Conservation (phyloP, 2,329 filamentous ascomycete species). For the Colletotrichum melonis region DNA sequence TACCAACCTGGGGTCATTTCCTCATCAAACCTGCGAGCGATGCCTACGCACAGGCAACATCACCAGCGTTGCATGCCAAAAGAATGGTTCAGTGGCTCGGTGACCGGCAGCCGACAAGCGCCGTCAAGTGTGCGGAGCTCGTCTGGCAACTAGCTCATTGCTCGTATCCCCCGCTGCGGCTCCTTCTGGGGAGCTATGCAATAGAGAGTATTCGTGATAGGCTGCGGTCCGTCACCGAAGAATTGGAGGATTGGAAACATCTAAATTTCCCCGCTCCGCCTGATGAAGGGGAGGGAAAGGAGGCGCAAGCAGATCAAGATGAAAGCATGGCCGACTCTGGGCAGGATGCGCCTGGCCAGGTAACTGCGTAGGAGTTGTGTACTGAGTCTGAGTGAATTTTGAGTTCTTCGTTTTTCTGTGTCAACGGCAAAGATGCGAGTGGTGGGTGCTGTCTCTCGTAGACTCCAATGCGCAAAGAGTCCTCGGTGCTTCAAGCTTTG, state of each 20-base stretch:
- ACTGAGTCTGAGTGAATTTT: no score
- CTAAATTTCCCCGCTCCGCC: constrained; percentile 72
- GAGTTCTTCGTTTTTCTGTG: no score
- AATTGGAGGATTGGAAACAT: constrained; percentile 94
- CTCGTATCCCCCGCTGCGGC: constrained; percentile 86
- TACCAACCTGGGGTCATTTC: constrained; percentile 92
- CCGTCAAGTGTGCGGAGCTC: constrained; percentile 91
- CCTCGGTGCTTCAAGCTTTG: no score
- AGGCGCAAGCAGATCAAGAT: constrained; percentile 24
- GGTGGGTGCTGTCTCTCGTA: no score
- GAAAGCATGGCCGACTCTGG: constrained; percentile 19
- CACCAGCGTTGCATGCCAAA: constrained; percentile 88
- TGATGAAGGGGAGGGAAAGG: constrained; percentile 42
- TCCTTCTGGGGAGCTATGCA: constrained; percentile 92
- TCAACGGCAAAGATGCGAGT: not conserved
- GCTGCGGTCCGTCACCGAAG: constrained; percentile 90
- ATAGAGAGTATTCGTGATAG: constrained; percentile 96
- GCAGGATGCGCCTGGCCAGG: constrained; percentile 11
- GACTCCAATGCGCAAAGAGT: no score
- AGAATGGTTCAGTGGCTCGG: constrained; percentile 95
- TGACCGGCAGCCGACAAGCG: constrained; percentile 91
- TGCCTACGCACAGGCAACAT: constrained; percentile 80
- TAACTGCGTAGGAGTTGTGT: not conserved
- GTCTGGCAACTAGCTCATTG: constrained; percentile 97
- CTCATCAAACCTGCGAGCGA: constrained; percentile 87